Conservation (phyloP, 1,284 basidiomycete genomes). For the Ustilago shanxiensis region DNA sequence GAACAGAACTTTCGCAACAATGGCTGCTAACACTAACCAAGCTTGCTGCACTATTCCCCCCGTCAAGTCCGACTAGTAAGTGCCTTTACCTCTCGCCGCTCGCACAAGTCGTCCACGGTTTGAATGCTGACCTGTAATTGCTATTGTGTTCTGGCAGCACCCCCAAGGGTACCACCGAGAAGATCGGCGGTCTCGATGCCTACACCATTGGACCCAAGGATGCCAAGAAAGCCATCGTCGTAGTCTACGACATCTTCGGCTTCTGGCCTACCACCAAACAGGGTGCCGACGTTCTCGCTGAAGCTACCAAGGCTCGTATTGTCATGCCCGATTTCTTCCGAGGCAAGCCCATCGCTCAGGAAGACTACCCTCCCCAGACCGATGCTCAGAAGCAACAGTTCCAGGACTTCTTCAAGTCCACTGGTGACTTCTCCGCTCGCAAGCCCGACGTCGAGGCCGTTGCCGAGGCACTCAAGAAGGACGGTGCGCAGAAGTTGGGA, state of each 20-base stretch:
- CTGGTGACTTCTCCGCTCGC: constrained; percentile 71
- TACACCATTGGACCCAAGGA: constrained; percentile 70
- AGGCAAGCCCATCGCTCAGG: constrained; percentile 73
- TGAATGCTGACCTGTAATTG: neutral
- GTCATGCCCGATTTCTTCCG: constrained; percentile 80
- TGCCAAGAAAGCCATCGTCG: constrained; percentile 74
- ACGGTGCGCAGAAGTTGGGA: constrained; percentile 74
- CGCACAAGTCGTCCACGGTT: neutral
- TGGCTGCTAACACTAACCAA: constrained; percentile 60
- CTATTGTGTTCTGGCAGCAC: constrained; percentile 40
- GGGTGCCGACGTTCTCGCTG: constrained; percentile 75
- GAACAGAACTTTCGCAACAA: constrained; percentile 31
- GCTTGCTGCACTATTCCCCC: constrained; percentile 73
- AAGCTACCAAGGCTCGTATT: constrained; percentile 71
- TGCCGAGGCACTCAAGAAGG: constrained; percentile 72
- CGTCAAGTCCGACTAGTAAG: constrained; percentile 71
- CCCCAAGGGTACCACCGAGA: constrained; percentile 71
- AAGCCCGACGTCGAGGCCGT: constrained; percentile 74
- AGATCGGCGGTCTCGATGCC: constrained; percentile 53
- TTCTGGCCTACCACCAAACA: constrained; percentile 73
- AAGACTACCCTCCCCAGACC: constrained; percentile 74
- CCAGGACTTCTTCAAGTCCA: constrained; percentile 71
- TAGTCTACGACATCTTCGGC: constrained; percentile 79
- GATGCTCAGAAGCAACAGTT: constrained; percentile 72
- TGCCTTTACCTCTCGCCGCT: neutral